Percentiles rank a stretch among this genome's conserved stretches.
Evolutionary conservation across 768 basidiomycete genomes (phyloP).

Genomic region (Suillus hirtellus): DNA sequence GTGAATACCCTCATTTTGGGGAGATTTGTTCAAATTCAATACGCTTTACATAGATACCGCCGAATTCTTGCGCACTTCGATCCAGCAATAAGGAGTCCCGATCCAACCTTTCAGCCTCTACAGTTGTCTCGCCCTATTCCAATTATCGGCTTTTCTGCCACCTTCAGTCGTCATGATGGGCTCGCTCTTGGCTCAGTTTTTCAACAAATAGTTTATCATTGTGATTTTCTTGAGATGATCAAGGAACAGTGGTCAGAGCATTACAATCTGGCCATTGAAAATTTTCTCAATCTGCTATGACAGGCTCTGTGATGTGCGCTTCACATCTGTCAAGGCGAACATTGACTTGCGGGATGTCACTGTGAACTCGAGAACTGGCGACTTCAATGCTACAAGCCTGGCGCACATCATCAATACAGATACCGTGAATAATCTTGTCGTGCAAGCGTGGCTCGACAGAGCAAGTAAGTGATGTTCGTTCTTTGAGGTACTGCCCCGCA

Average conservation of each 20-base stretch:
- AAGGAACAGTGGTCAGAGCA: constrained; percentile 75
- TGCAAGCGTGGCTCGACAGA: constrained; percentile 83
- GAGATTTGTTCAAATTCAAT: not conserved
- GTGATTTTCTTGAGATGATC: constrained; percentile 90
- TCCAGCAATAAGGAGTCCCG: constrained; percentile 56
- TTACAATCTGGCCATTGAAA: not conserved
- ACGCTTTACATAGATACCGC: constrained; percentile 58
- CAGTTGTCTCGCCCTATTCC: constrained; percentile 57
- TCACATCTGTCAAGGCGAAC: constrained; percentile 78
- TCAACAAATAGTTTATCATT: constrained; percentile 89
- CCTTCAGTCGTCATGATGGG: constrained; percentile 90
- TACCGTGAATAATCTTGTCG: constrained; percentile 73
- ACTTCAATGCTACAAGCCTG: constrained; percentile 79
- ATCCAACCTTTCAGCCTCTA: constrained; percentile 41
- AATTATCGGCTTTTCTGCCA: constrained; percentile 93
- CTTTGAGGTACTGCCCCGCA: constrained; percentile 9
- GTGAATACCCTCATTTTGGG: constrained; percentile 45
- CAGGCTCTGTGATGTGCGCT: constrained; percentile 84
- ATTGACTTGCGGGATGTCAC: constrained; percentile 70
- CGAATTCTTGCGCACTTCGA: constrained; percentile 85
- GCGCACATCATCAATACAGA: constrained; percentile 81
- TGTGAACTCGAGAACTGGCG: constrained; percentile 67
- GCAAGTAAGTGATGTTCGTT: constrained; percentile 54
- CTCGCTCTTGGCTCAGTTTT: constrained; percentile 88
- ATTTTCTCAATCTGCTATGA: constrained; percentile 9